Conservation (phyloP, 345 rosid genomes). For the Balakata baccata region DNA sequence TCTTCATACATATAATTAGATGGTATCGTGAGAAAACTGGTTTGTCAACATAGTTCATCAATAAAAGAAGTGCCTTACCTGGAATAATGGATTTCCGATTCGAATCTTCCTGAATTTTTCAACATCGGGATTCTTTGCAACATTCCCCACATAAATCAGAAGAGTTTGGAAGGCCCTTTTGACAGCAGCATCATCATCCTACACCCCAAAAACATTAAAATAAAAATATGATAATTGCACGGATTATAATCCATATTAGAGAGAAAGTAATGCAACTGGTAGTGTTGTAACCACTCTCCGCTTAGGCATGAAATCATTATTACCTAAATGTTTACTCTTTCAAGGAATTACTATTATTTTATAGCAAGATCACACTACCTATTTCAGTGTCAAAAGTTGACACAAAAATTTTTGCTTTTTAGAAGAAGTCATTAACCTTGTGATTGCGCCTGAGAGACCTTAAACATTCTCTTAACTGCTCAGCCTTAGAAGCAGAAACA, state of each 20-base stretch:
- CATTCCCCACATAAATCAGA: slow-evolving; percentile 57
- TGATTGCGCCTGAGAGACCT: slow-evolving; percentile 59
- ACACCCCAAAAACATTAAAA: slow-evolving; percentile 6
- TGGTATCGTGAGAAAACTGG: background rate
- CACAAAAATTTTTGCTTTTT: background rate
- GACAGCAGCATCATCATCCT: slow-evolving; percentile 59
- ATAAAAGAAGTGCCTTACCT: slow-evolving; percentile 29
- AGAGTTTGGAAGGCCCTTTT: slow-evolving; percentile 65
- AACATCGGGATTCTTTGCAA: slow-evolving; percentile 45
- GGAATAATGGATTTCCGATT: slow-evolving; percentile 54
- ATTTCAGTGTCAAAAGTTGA: background rate
- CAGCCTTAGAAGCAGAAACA: slow-evolving; percentile 34
- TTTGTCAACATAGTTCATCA: background rate
- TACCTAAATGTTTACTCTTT: background rate
- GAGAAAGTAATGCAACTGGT: background rate
- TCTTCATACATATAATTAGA: background rate
- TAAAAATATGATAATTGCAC: background rate
- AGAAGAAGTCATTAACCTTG: slow-evolving; percentile 34
- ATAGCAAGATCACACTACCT: background rate
- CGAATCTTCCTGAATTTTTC: slow-evolving; percentile 77
- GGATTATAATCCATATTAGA: background rate
- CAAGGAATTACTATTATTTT: background rate
- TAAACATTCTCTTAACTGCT: slow-evolving; percentile 60
- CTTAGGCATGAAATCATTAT: background rate
- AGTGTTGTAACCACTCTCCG: background rate